phyloP scores from a whole-genome alignment of 495 filamentous ascomycete genomes.

The Elasticomyces elasticus region DNA sequence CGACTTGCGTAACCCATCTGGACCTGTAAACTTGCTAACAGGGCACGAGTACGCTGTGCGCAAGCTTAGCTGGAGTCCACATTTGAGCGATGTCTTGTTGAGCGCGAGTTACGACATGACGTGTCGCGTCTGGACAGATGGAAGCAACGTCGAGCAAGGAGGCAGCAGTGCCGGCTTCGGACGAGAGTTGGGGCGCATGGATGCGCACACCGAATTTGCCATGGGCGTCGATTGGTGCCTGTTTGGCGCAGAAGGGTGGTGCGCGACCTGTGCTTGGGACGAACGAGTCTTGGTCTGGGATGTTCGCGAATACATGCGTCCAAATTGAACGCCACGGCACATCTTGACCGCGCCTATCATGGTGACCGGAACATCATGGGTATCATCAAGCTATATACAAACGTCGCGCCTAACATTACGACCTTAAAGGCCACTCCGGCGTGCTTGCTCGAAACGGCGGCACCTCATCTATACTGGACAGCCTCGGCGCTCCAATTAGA shows the following conservation, averaged over 20 bases:
- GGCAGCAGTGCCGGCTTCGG: conserved; percentile 38
- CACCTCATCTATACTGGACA: neutral
- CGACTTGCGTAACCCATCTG: conserved; percentile 70
- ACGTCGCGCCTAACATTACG: neutral
- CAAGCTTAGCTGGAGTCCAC: conserved; percentile 79
- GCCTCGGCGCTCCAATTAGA: neutral
- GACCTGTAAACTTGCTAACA: conserved; percentile 57
- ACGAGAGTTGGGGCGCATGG: conserved; percentile 76
- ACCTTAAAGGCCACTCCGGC: neutral
- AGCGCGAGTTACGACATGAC: conserved; percentile 97
- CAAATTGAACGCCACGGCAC: neutral
- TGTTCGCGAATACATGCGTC: conserved; percentile 54
- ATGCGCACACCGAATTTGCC: conserved; percentile 84
- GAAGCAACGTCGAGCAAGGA: conserved; percentile 43
- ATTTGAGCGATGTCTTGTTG: conserved; percentile 72
- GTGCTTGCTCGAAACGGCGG: neutral
- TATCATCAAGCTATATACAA: neutral
- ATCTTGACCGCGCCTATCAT: neutral
- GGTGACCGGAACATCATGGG: neutral
- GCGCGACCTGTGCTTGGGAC: conserved; percentile 88
- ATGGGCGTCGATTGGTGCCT: conserved; percentile 98
- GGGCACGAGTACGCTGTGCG: conserved; percentile 90
- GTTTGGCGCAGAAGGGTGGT: conserved; percentile 92
- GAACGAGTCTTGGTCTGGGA: conserved; percentile 87
- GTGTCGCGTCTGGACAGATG: conserved; percentile 83